phyloP scores from a whole-genome alignment of 495 filamentous ascomycete species.

The Clavariopsis aquatica region DNA sequence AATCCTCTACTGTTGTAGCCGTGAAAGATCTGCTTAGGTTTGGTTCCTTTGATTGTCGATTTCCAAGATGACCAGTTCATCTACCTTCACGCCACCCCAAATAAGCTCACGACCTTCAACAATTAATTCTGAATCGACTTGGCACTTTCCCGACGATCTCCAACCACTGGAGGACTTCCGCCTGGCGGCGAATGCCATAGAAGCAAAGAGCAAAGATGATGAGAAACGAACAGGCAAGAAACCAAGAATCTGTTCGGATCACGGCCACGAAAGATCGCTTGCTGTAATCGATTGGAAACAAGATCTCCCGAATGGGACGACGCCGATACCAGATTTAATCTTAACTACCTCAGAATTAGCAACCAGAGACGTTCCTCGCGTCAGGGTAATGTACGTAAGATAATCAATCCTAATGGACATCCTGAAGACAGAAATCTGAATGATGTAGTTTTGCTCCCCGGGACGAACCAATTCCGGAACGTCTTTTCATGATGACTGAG shows the following conservation, averaged over 20 bases:
- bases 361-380: not conserved
- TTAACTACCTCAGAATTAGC: not conserved
- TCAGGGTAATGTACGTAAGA: not conserved
- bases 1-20: too few species aligned
- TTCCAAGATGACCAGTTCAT: too few species aligned
- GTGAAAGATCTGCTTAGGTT: too few species aligned
- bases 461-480: not conserved
- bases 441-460: slow-evolving; percentile 6
- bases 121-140: not conserved
- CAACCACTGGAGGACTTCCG: not conserved
- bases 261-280: not conserved
- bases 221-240: not conserved
- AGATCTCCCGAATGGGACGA: not conserved
- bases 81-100: not conserved
- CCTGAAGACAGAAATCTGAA: not conserved
- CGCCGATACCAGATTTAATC: not conserved
- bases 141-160: not conserved
- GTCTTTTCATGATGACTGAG: not conserved
- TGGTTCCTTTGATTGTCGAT: too few species aligned
- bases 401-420: not conserved
- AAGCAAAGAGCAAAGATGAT: not conserved
- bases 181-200: not conserved
- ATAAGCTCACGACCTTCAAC: not conserved
- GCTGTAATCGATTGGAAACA: slow-evolving; percentile 15
- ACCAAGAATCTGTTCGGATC: not conserved